phyloP scores from a whole-genome alignment of 2,329 filamentous ascomycete species.

The Talaromyces sp. region DNA sequence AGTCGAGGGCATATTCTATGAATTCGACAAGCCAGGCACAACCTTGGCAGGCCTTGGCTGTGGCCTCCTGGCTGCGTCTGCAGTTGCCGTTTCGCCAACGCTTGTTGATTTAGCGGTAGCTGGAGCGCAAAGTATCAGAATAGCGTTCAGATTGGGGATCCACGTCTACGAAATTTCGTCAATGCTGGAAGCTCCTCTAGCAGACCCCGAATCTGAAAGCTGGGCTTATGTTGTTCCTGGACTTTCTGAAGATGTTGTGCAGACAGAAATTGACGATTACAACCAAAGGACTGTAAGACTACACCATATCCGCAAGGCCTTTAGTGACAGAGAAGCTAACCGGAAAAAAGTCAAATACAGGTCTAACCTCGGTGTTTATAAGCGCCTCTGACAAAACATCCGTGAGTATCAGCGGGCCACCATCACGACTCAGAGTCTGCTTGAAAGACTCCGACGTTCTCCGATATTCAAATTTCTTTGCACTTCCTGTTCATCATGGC shows the following conservation, averaged over 20 bases:
- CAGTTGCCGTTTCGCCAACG: slow-evolving; percentile 37
- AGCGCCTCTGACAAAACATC: slow-evolving; percentile 18
- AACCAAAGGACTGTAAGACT: background rate
- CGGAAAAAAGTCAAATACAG: slow-evolving; percentile 15
- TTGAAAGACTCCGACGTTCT: slow-evolving; percentile 20
- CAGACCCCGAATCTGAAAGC: slow-evolving; percentile 9
- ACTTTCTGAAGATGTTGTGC: slow-evolving; percentile 18
- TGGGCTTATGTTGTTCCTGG: slow-evolving; percentile 25
- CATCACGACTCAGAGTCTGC: slow-evolving; percentile 19
- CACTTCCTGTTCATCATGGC: slow-evolving; percentile 24
- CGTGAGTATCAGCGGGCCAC: slow-evolving; percentile 24
- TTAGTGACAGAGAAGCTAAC: background rate
- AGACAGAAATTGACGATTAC: slow-evolving; percentile 21
- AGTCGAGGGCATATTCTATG: background rate
- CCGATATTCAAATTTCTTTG: slow-evolving; percentile 15
- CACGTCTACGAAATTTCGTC: slow-evolving; percentile 39
- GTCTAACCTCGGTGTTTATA: slow-evolving; percentile 13
- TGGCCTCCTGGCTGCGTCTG: slow-evolving; percentile 42
- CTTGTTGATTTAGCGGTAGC: slow-evolving; percentile 36
- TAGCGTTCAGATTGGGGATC: slow-evolving; percentile 46
- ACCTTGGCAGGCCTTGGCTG: slow-evolving; percentile 41
- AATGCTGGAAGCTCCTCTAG: slow-evolving; percentile 31
- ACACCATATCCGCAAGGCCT: background rate
- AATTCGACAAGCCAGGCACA: slow-evolving; percentile 7
- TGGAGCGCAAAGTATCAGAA: slow-evolving; percentile 40